Evolutionary conservation across 495 filamentous ascomycete genomes (phyloP), one percentile per base, ranked within the genome.

Genomic region (Venustampulla echinocandica): DNA sequence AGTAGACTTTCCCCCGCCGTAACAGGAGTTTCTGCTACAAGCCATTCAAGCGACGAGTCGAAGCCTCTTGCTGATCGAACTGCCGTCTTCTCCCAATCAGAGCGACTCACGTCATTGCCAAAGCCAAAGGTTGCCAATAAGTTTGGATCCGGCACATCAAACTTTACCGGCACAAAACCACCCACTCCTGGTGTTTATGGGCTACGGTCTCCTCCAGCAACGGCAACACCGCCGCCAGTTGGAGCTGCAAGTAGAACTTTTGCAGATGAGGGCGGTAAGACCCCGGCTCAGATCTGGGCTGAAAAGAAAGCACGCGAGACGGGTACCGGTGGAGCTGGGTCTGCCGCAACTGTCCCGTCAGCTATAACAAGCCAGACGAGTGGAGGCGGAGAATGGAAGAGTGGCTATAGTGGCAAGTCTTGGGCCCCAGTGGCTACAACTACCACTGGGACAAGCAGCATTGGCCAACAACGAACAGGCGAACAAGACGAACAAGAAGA

Each of bases 201-300:
- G 10, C 69, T 77, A 22, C 71, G 72, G 5, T 55, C 70, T 5
- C 75, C 74, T 37, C 58, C 76, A 25, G 62, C 68, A 14, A 65
- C 73, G 1, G 53, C 68, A 11, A 61, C 70, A 10, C 61, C 77
- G 15, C 54, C 74, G 30, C 79, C 79, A 24, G 69, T 93, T 36
- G 89, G 89, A 19, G 73, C 77, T 47, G 89, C 89, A 28, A 93
- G 88, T 63, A 76, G 84, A 54, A 95, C 87, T 18, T 98, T 95
- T 71, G 90, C 92, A 2, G 87, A 96, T 47, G 71, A 93, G 64
- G 90, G 85, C 47, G 90, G 89, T 37, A 99, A 97, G 68, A 96
- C 92, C 4, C 92, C 92, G 14, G 89, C 93, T 18, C 92, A 99
- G 60, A 62, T 95, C 14, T 99, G 92, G 92, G 90, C 90, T 0